phyloP scores from a whole-genome alignment of 176 grass and related monocot species.

The Sorghum bicolor region Sorghum_bicolor_NCBIv3 NC_012871.2:19497001-19497500 shows the following conservation, averaged over 20 bases:
- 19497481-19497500: constrained; percentile 32
- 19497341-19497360: constrained; percentile 74
- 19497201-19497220: neutral
- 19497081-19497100: neutral
- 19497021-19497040: constrained; percentile 2
- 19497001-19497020: constrained; percentile 1
- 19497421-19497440: constrained; percentile 44
- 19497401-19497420: constrained; percentile 28
- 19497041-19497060: neutral
- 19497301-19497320: constrained; percentile 76
- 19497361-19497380: constrained; percentile 46
- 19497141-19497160: constrained; percentile 14
- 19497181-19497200: constrained; percentile 9
- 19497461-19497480: constrained; percentile 43
- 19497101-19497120: neutral
- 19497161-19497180: constrained; percentile 56
- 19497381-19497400: constrained; percentile 39
- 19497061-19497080: neutral
- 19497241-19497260: constrained; percentile 67
- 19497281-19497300: constrained; percentile 88
- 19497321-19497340: constrained; percentile 86
- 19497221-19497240: constrained; percentile 33
- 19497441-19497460: constrained; percentile 69
- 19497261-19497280: constrained; percentile 79
- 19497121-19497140: constrained; percentile 44